Percentiles rank a stretch among this genome's conserved stretches.
These are phyloP conservation scores for Geosmithia putterillii DNA, from an alignment of 2,329 filamentous ascomycete genomes.

Conservation along the genomic window DNA sequence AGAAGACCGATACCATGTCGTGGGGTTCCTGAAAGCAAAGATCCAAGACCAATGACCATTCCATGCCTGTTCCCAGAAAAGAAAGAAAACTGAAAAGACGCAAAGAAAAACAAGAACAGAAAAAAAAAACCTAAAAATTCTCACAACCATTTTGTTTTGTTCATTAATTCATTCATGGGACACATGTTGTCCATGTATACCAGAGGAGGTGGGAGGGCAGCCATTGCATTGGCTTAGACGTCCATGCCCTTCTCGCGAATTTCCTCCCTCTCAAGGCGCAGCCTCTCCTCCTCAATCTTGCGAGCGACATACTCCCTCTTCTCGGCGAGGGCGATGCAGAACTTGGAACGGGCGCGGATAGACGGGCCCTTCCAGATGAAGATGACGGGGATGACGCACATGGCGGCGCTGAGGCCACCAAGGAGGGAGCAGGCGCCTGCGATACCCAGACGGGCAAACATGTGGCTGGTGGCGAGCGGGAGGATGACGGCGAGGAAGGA, in stretches of 20 bases:
- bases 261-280: conserved; percentile 13
- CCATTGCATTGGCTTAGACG: background rate
- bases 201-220: background rate
- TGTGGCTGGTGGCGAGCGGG: conserved; percentile 39
- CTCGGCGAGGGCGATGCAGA: conserved; percentile 47
- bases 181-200: too few species aligned
- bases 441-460: conserved; percentile 35
- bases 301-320: conserved; percentile 33
- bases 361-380: conserved; percentile 41
- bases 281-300: conserved; percentile 21
- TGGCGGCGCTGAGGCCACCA: conserved; percentile 34
- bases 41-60: too few species aligned
- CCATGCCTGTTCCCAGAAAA: too few species aligned
- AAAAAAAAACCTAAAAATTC: too few species aligned
- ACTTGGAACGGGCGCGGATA: conserved; percentile 45
- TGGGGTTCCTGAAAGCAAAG: too few species aligned
- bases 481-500: conserved; percentile 81
- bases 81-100: too few species aligned
- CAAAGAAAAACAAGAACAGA: too few species aligned
- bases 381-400: conserved; percentile 37
- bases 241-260: conserved; percentile 8
- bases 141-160: too few species aligned
- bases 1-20: too few species aligned
- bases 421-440: conserved; percentile 39
- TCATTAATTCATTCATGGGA: too few species aligned